Percentiles rank a stretch among this genome's conserved stretches.
These are phyloP conservation scores for Abrus precatorius DNA, from an alignment of 306 rosid species.

Conservation along the genomic window DNA sequence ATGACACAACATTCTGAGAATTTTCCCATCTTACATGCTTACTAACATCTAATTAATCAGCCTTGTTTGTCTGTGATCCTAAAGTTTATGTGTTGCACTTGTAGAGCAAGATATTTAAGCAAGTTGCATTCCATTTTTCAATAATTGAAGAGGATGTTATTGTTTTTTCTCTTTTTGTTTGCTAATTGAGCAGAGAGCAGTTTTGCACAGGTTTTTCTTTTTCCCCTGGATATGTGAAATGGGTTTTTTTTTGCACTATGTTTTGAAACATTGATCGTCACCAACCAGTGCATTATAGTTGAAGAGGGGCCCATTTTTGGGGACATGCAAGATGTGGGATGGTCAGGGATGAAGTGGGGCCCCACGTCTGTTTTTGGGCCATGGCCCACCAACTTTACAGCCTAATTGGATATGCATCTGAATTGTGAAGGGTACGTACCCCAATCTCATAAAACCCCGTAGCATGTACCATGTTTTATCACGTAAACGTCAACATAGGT, in stretches of 20 bases:
- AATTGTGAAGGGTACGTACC: conserved; percentile 50
- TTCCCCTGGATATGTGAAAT: not conserved
- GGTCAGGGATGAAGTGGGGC: conserved; percentile 53
- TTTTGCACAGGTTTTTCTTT: conserved; percentile 26
- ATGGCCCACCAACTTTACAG: conserved; percentile 60
- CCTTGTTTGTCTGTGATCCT: not conserved
- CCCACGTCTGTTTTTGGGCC: conserved; percentile 55
- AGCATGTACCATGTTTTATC: conserved; percentile 60
- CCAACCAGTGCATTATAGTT: conserved; percentile 51
- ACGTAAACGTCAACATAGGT: conserved; percentile 48
- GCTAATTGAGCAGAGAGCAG: conserved; percentile 45
- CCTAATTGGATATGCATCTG: conserved; percentile 57
- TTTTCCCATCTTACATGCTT: not conserved
- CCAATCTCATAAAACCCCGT: conserved; percentile 46
- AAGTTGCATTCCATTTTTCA: conserved; percentile 33
- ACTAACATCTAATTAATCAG: not conserved
- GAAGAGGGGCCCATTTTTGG: conserved; percentile 49
- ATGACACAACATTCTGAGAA: no score
- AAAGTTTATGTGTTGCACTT: not conserved
- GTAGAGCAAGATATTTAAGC: conserved; percentile 39
- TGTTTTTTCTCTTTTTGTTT: conserved; percentile 51
- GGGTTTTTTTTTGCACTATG: conserved; percentile 23
- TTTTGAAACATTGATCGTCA: conserved; percentile 46
- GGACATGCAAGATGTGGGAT: conserved; percentile 55
- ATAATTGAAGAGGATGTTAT: conserved; percentile 47